phyloP scores from a whole-genome alignment of 106 monocot species.

The Cymbidium sinense region DNA sequence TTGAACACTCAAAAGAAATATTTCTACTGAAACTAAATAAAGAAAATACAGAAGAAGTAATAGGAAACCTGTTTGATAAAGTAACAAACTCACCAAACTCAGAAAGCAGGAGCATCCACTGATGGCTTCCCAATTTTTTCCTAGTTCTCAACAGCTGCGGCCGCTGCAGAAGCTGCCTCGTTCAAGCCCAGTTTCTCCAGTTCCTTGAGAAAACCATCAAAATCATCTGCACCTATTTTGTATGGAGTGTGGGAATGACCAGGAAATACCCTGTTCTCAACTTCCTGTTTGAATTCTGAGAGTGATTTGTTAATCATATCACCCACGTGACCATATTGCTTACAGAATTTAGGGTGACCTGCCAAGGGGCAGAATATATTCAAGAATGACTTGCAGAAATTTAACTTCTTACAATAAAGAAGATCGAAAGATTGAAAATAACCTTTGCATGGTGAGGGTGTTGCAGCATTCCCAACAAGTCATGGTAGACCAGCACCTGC shows the following conservation, averaged over 20 bases:
- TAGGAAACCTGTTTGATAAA: too few species aligned
- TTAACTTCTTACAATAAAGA: background rate
- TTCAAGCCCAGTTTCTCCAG: conserved; percentile 63
- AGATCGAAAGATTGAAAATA: background rate
- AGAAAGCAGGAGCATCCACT: background rate
- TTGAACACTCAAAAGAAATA: too few species aligned
- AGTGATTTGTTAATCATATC: conserved; percentile 74
- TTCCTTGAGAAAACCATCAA: conserved; percentile 54
- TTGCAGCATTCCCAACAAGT: conserved; percentile 90
- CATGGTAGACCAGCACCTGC: conserved; percentile 97
- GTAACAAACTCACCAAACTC: background rate
- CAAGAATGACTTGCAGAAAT: background rate
- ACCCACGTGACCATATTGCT: conserved; percentile 72
- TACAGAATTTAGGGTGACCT: conserved; percentile 96
- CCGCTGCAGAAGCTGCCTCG: conserved; percentile 60
- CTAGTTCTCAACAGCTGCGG: conserved; percentile 33
- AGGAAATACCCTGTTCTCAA: conserved; percentile 65
- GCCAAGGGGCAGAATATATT: background rate
- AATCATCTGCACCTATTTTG: conserved; percentile 48
- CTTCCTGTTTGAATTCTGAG: conserved; percentile 80
- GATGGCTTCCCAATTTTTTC: conserved; percentile 6
- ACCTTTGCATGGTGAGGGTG: conserved; percentile 99
- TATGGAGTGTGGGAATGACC: conserved; percentile 62
- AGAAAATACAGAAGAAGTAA: too few species aligned
- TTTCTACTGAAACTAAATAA: too few species aligned